A percentile compares a stretch with the other conserved stretches of the same genome.
Evolutionary conservation across 257 asterid species (phyloP).

Genomic region (Cruciata laevipes): DNA sequence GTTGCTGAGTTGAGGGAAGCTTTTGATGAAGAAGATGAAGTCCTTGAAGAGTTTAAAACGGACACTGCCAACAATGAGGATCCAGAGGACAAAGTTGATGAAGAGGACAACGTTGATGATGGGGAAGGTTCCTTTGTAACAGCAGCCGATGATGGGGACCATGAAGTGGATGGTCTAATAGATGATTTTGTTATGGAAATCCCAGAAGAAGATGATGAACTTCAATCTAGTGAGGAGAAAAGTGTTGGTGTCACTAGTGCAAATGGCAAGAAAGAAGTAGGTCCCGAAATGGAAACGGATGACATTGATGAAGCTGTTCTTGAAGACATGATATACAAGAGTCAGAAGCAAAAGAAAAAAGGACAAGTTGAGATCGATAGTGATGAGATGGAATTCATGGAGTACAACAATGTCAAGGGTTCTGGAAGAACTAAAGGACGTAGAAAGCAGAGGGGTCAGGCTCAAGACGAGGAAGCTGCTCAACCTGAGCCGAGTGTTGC

Average conservation of each 20-base stretch:
- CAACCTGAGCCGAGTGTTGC: slow-evolving; percentile 15
- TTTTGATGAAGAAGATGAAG: slow-evolving; percentile 63
- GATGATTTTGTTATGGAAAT: slow-evolving; percentile 42
- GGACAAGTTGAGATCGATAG: slow-evolving; percentile 30
- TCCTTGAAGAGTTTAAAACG: slow-evolving; percentile 31
- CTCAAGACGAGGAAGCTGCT: slow-evolving; percentile 24
- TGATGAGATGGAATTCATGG: slow-evolving; percentile 76
- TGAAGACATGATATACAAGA: slow-evolving; percentile 70
- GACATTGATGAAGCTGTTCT: slow-evolving; percentile 64
- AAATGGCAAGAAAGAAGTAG: slow-evolving; percentile 20
- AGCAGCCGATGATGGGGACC: slow-evolving; percentile 50
- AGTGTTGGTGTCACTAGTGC: slow-evolving; percentile 19
- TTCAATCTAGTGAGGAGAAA: slow-evolving; percentile 28
- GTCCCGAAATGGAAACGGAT: slow-evolving; percentile 31
- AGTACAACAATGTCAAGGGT: slow-evolving; percentile 56
- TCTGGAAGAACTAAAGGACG: slow-evolving; percentile 60
- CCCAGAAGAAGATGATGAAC: slow-evolving; percentile 32
- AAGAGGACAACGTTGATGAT: slow-evolving; percentile 28
- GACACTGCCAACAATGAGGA: slow-evolving; percentile 10
- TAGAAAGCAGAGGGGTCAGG: slow-evolving; percentile 51
- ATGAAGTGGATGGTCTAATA: slow-evolving; percentile 38
- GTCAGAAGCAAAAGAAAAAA: slow-evolving; percentile 31
- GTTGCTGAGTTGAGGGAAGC: slow-evolving; percentile 74
- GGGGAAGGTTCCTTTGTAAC: slow-evolving; percentile 39
- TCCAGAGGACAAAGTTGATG: slow-evolving; percentile 16